These are phyloP conservation scores for Agaricus bisporus DNA, from an alignment of 768 basidiomycete species.

Conservation along the genomic window DNA sequence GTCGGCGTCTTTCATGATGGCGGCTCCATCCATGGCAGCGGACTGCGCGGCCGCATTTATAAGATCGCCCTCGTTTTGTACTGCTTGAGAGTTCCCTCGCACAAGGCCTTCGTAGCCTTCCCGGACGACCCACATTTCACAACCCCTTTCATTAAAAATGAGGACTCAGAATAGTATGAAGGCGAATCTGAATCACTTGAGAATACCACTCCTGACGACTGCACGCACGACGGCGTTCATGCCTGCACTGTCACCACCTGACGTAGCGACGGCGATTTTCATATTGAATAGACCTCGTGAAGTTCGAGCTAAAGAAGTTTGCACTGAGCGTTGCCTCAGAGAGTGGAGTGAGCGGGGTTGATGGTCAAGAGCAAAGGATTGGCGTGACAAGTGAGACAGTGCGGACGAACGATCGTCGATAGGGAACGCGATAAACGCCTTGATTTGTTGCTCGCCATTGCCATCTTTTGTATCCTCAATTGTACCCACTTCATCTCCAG, in stretches of 20 bases:
- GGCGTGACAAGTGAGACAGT: not conserved
- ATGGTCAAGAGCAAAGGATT: not conserved
- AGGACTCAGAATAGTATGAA: not conserved
- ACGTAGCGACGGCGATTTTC: conserved; percentile 93
- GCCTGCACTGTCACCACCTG: conserved; percentile 96
- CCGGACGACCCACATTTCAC: conserved; percentile 92
- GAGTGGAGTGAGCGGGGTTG: not conserved
- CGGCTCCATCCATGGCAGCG: conserved; percentile 13
- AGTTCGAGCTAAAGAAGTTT: not conserved
- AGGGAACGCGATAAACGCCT: too few species aligned
- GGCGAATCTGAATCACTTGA: conserved; percentile 51
- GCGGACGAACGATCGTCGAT: too few species aligned
- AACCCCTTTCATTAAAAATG: conserved; percentile 54
- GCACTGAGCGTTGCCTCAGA: not conserved
- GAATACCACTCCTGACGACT: conserved; percentile 87
- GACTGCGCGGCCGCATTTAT: conserved; percentile 16
- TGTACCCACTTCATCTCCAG: too few species aligned
- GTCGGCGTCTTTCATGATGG: conserved; percentile 16
- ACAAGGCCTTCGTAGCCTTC: conserved; percentile 99
- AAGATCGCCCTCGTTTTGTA: conserved; percentile 15
- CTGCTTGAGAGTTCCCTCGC: conserved; percentile 64
- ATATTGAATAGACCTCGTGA: conserved; percentile 29
- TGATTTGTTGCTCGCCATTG: too few species aligned
- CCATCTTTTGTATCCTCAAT: too few species aligned
- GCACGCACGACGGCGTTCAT: conserved; percentile 95